Evolutionary conservation across 805 yeast species (phyloP).

Genomic region (Wickerhamiella alocasiicola): DNA sequence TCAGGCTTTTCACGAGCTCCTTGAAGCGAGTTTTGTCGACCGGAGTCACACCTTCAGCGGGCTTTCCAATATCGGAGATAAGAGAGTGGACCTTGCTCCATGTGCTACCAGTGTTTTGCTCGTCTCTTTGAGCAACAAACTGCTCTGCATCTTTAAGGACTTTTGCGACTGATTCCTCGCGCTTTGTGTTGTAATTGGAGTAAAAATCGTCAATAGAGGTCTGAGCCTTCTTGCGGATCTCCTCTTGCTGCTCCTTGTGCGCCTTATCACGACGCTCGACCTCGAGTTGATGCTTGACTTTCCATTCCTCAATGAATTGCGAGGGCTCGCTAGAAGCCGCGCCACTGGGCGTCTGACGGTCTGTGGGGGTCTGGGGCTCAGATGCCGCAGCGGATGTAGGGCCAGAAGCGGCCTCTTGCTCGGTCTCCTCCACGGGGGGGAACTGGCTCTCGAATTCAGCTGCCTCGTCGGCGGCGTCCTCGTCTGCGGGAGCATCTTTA

Average conservation of each 20-base stretch:
- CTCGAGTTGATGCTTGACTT: constrained; percentile 64
- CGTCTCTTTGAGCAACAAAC: constrained; percentile 63
- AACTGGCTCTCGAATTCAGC: constrained; percentile 20
- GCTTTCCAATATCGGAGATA: constrained; percentile 32
- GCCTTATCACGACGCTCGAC: constrained; percentile 67
- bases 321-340: constrained; percentile 28
- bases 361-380: constrained; percentile 1
- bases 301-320: constrained; percentile 63
- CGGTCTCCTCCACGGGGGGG: constrained; percentile 21
- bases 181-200: constrained; percentile 77
- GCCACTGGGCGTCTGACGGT: constrained; percentile 19
- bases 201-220: constrained; percentile 83
- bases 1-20: constrained; percentile 48
- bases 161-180: constrained; percentile 51
- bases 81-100: constrained; percentile 51
- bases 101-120: constrained; percentile 33
- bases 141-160: constrained; percentile 57
- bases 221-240: constrained; percentile 62
- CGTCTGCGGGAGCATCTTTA: constrained; percentile 14
- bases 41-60: constrained; percentile 31
- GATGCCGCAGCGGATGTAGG: constrained; percentile 2
- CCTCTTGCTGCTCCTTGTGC: constrained; percentile 49
- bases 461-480: constrained; percentile 15
- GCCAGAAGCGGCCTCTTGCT: background rate
- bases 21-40: constrained; percentile 63